Evolutionary conservation across 768 basidiomycete species (phyloP).

Genomic region (Boletus bicolor): DNA sequence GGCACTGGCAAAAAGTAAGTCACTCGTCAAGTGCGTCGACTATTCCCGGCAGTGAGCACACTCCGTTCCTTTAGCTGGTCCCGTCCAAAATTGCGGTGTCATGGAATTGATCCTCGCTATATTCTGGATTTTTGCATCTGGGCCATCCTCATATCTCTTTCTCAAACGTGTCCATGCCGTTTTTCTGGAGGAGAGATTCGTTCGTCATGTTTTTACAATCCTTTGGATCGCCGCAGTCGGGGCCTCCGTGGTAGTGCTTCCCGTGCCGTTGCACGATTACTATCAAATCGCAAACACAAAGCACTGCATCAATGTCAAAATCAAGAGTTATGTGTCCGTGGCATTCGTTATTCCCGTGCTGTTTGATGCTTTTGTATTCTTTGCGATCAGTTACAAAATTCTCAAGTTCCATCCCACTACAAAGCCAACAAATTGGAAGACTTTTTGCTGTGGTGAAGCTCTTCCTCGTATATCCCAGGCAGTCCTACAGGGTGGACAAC

Average conservation of each 20-base stretch:
- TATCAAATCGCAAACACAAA: constrained; percentile 32
- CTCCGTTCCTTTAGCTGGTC: constrained; percentile 17
- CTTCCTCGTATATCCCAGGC: constrained; percentile 34
- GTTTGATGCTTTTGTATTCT: constrained; percentile 35
- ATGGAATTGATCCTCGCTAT: constrained; percentile 14
- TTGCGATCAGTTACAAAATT: constrained; percentile 33
- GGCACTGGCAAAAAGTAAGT: constrained; percentile 20
- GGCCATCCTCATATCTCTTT: constrained; percentile 35
- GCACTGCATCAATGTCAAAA: constrained; percentile 28
- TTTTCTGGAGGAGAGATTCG: constrained; percentile 20
- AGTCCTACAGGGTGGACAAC: constrained; percentile 37
- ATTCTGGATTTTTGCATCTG: constrained; percentile 21
- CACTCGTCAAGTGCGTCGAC: neutral
- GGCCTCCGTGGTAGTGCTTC: constrained; percentile 26
- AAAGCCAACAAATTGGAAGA: constrained; percentile 12
- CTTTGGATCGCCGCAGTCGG: constrained; percentile 34
- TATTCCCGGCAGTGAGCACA: neutral
- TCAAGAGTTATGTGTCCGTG: constrained; percentile 23
- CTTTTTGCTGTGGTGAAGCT: constrained; percentile 20
- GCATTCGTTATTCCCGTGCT: constrained; percentile 29
- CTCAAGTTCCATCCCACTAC: constrained; percentile 15
- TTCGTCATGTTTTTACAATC: constrained; percentile 24
- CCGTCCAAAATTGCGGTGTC: constrained; percentile 19
- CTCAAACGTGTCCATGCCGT: constrained; percentile 39
- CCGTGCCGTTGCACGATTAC: constrained; percentile 22